Base-by-base conservation (phyloP, 208 protist species). In the Trypanosoma vivax region DNA sequence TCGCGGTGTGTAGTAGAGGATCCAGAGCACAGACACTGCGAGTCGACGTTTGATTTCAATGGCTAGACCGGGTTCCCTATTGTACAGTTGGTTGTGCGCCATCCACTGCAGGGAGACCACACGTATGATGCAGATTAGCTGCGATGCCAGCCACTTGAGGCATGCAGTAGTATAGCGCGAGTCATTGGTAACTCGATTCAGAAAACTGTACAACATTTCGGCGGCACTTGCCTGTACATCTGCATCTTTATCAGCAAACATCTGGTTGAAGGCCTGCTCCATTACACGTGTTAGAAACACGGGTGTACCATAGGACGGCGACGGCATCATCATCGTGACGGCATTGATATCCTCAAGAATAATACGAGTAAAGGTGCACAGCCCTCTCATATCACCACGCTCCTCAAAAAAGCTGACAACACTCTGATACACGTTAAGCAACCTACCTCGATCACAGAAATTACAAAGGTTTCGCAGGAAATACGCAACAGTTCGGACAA, bases 1-100 rank as follows among this genome's bases (percentile, higher is more conserved):
- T 14, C 67, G 63, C 0, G 83, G 77, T 1, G 73, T 74, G 65
- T 94, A 91, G 55, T 80, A 91, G 21, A 87, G 45, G 57, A 94
- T 85, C 83, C 87, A 94, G 31, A 89, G 30, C 21, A 73, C 54
- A n/a, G 60, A 58, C 31, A 88, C 75, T 5, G 53, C 60, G n/a
- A 90, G 64, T 37, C 76, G 74, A 9, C 80, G 77, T 59, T 80
- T 77, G 33, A 91, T 83, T n/a, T 42, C 48, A 38, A 74, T 21
- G 27, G 71, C 62, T 18, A 72, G 43, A 11, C 53, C 55, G 2
- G 56, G 13, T 1, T 74, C 60, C 2, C 53, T 50, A 33, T 89
- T 75, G 43, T 60, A 75, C 9, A 60, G 11, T 57, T 83, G 72
- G 35, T 68, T 50, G 39, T 90, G 65, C 5, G 54, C 41, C 62